These are phyloP conservation scores for Fraxinus nigra DNA, from an alignment of 305 asterid genomes.

Conservation along the genomic window DNA sequence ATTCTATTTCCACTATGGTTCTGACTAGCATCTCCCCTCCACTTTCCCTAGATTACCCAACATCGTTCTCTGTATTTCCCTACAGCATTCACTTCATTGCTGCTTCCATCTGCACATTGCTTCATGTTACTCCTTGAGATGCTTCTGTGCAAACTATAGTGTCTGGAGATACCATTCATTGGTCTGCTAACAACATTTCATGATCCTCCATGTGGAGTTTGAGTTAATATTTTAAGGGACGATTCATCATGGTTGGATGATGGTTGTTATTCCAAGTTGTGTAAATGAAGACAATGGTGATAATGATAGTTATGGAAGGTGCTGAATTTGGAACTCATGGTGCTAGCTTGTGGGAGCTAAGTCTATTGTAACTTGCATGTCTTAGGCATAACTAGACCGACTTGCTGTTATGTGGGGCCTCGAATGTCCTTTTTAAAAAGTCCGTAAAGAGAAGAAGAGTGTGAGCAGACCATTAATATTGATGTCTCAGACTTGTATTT, in stretches of 20 bases:
- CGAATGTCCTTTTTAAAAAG: constrained; percentile 41
- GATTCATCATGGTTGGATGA: constrained; percentile 39
- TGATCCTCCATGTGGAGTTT: constrained; percentile 48
- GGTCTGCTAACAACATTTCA: constrained; percentile 45
- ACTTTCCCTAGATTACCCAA: constrained; percentile 56
- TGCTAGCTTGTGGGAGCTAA: constrained; percentile 12
- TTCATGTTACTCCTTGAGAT: constrained; percentile 70
- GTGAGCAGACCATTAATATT: constrained; percentile 44
- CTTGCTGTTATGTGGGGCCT: constrained; percentile 34
- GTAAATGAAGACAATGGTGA: constrained; percentile 9
- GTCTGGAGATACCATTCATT: constrained; percentile 34
- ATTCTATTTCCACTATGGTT: constrained; percentile 55
- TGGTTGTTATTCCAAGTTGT: constrained; percentile 33
- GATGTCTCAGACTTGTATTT: constrained; percentile 56
- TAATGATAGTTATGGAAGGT: background rate
- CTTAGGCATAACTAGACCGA: constrained; percentile 28
- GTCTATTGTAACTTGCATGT: constrained; percentile 35
- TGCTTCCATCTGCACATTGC: constrained; percentile 57
- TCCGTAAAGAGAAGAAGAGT: constrained; percentile 5
- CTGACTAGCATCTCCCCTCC: constrained; percentile 59
- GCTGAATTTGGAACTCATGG: background rate
- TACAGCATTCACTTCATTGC: constrained; percentile 36
- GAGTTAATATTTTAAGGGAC: constrained; percentile 48
- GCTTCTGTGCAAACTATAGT: constrained; percentile 58
- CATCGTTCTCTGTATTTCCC: constrained; percentile 54